phyloP scores from a whole-genome alignment of 1,284 basidiomycete species.

The Cutaneotrichosporon spelunceum region DNA sequence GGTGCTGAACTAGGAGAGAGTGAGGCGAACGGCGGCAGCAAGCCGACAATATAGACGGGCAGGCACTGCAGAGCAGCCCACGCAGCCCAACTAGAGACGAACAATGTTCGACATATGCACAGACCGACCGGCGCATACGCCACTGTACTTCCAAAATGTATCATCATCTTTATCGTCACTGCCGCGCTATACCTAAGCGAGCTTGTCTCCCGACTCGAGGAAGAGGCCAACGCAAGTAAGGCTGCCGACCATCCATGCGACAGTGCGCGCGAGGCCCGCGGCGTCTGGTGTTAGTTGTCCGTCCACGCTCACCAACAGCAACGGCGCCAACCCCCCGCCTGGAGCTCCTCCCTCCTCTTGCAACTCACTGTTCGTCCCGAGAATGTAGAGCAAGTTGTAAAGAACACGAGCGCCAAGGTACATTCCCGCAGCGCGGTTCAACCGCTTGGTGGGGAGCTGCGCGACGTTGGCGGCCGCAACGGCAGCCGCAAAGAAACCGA shows the following conservation, averaged over 20 bases:
- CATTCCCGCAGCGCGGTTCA: conserved; percentile 34
- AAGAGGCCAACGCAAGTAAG: conserved; percentile 25
- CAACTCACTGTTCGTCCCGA: conserved; percentile 31
- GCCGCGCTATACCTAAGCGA: background rate
- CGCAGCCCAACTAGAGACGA: background rate
- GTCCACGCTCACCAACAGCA: background rate
- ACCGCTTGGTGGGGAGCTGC: conserved; percentile 28
- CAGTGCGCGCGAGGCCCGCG: conserved; percentile 25
- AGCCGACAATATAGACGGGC: background rate
- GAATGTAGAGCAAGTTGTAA: conserved; percentile 37
- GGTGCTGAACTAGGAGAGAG: conserved; percentile 3
- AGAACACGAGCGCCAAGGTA: conserved; percentile 34
- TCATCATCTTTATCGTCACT: background rate
- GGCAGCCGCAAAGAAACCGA: conserved; percentile 32
- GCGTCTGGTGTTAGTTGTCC: conserved; percentile 19
- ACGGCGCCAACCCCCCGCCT: too few relatives aligned
- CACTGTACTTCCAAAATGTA: conserved; percentile 1
- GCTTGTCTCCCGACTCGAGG: conserved; percentile 27
- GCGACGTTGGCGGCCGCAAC: conserved; percentile 40
- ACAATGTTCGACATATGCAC: background rate
- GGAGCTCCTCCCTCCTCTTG: background rate
- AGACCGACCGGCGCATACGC: background rate
- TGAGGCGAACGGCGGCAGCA: background rate
- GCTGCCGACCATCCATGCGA: conserved; percentile 24
- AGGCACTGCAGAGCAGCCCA: background rate